Conservation (phyloP, 2,329 filamentous ascomycete genomes). For the Amesomyces nigricolor region DNA sequence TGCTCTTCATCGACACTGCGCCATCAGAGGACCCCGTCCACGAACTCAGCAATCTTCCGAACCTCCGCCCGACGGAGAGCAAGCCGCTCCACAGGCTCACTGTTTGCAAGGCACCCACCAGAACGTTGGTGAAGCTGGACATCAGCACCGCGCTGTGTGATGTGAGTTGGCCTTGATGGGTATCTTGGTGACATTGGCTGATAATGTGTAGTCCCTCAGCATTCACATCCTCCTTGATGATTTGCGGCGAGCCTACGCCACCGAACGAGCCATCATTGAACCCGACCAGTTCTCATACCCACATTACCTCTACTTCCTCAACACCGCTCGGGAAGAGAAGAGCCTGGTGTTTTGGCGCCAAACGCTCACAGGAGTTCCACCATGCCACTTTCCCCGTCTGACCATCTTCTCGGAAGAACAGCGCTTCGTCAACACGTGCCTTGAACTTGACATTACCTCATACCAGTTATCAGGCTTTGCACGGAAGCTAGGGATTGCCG, state of each 20-base stretch:
- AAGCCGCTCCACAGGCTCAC: conserved; percentile 47
- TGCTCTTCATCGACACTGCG: conserved; percentile 48
- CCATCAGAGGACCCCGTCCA: conserved; percentile 35
- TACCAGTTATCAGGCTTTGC: conserved; percentile 42
- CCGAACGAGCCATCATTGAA: conserved; percentile 33
- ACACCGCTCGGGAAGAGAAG: conserved; percentile 29
- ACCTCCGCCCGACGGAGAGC: conserved; percentile 32
- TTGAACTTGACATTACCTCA: conserved; percentile 38
- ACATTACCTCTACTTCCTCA: conserved; percentile 37
- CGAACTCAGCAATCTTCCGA: conserved; percentile 39
- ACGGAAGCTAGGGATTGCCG: conserved; percentile 36
- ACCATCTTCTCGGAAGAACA: conserved; percentile 23
- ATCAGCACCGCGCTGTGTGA: conserved; percentile 48
- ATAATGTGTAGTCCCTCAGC: conserved; percentile 32
- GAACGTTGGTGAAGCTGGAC: conserved; percentile 45
- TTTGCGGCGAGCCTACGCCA: conserved; percentile 41
- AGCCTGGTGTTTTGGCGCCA: conserved; percentile 44
- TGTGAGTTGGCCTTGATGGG: conserved; percentile 22
- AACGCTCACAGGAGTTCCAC: conserved; percentile 33
- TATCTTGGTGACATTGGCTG: background rate
- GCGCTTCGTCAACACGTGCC: conserved; percentile 33
- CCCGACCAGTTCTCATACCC: conserved; percentile 33
- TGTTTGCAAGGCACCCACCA: conserved; percentile 41
- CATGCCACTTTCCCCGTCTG: conserved; percentile 44
- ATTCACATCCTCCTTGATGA: conserved; percentile 44